Evolutionary conservation across 2,329 filamentous ascomycete species (phyloP), one percentile per base, ranked within the genome.

Genomic region (Aspergillus niger): DNA sequence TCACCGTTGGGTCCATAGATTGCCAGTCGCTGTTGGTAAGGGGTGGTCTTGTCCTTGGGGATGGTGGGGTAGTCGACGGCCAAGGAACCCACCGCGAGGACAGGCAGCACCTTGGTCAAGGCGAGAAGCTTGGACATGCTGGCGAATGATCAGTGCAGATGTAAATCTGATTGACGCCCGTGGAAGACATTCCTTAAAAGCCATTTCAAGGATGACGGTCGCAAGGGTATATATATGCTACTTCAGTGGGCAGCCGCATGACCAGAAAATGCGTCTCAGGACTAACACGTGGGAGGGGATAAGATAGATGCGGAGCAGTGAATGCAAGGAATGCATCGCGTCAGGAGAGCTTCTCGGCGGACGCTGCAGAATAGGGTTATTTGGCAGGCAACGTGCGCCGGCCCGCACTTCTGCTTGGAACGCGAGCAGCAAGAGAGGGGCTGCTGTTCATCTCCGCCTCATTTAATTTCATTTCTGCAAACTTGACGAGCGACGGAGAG

Each of bases 21-120:
- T 17, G 83, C 79, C 56, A 85, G 73, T 4, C 83, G 81, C 67
- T 85, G 82, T 69, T 85, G 83, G 17, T 80, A 76, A 3, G 83
- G 83, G 1, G 83, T 86, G 2, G 82, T 81, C 71, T 79, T 61
- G 64, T 86, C 83, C 1, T 65, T 44, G 1, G 83, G 83, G 38
- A 79, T 79, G 6, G 77, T 52, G 7, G 83, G 83, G 63, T 79
- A 82, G 56, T 74, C 76, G 20, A 55, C 60, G 15, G 69, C 72
- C 2, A 67, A 47, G 22, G 63, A 69, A 50, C 68, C 54, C 3
- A 59, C 64, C 39, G 69, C 70, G 44, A 76, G 50, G 30, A 71
- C 39, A 13, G 73, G 72, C 5, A 73, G 61, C 43, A 60, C 64
- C 61, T 65, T 70, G 54, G 72, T 41, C 11, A 47, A 20, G 20